Evolutionary conservation across 169 alveolate genomes (phyloP), one percentile per base, ranked within the genome.

Genomic region (Cryptosporidium muris): DNA sequence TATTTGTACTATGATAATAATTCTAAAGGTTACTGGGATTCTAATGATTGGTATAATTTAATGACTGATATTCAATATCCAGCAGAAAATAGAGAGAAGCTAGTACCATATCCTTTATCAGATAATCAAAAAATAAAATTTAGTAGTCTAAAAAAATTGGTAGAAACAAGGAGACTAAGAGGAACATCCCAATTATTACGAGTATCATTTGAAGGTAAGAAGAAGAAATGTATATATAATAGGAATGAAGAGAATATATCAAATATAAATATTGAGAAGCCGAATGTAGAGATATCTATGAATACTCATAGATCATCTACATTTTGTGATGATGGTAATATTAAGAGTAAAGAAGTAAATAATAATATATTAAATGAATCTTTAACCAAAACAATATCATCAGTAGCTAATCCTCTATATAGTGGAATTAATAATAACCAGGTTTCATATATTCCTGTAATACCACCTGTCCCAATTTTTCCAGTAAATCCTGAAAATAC

Each of bases 51-150:
- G 85, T 66, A 74, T 4, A 4, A 45, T 3, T 56, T 74, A 49
- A 74, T 74, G 85, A 74, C 7, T 5, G 85, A 74, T 60, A 74
- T 74, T 34, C 85, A 74, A 58, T 74, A 74, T 54, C 85, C 85
- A 54, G 56, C 85, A 34, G 36, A 74, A 63, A 60, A 74, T 74
- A 68, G 85, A 3, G 85, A 74, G 49, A 74, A 58, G 16, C 45
- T 74, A 37, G 85, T 74, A 16, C 85, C 85, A 16, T 74, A 74
- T 60, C 85, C 85, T 58, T 49, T 74, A 11, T n/a, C 16, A 60
- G 37, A 16, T 54, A 68, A 60, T 42, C 74, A 54, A 42, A 3
- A 47, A 25, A 74, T 74, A 11, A 56, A 60, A 7, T 74, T 74
- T 60, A 68, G 60, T 14, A 74, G 37, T 16, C 37, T 74, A 8